Base-by-base conservation (phyloP, 768 basidiomycete species). In the Sutorius australiensis region DNA sequence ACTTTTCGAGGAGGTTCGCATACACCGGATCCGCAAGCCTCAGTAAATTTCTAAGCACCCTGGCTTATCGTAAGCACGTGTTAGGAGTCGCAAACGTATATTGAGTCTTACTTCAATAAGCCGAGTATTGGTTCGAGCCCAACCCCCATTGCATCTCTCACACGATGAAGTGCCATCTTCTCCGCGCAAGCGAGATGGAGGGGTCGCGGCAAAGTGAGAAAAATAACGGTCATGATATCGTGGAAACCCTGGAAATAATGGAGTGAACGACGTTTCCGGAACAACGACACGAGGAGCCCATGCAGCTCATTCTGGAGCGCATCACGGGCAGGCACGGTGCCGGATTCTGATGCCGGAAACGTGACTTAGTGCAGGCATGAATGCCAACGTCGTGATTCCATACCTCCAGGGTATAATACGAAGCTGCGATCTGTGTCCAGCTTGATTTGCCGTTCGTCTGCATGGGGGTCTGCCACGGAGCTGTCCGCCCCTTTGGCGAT, bases 211-310 rank as follows among this genome's bases (percentile, higher is more conserved):
- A 92, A 72, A 0, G 89, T 91, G 31, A 93, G 75, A 60, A 83
- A 84, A 4, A 97, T 55, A 12, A 97, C 92, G 0, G 91, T 88
- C 19, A 92, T 77, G 39, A 98, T 92, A 63, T 97, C 94, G 64
- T 97, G 94, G 69, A 89, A 95, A 41, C 94, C 94, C 84, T 95
- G 67, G 60, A 95, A 95, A 69, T 97, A 98, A 64, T 79, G 81
- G 46, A 95, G 72, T 34, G 75, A 80, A 12, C 85, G 86, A 49
- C 85, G 78, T 64, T 77, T 82, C 30, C 91, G 80, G 63, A 97
- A 87, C 13, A 94, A 61, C 8, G 81, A 74, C 4, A 92, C 83
- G 49, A 97, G 79, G 31, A 95, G 80, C 24, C 76, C 73, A 66
- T 92, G 78, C 19, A 97, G 75, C 40, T 82, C 77, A 21, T 69